Percentiles rank a stretch among this genome's conserved stretches.
These are phyloP conservation scores for Dictyostelium intermedium DNA, from an alignment of 78 protist genomes.

Conservation along the genomic window DNA sequence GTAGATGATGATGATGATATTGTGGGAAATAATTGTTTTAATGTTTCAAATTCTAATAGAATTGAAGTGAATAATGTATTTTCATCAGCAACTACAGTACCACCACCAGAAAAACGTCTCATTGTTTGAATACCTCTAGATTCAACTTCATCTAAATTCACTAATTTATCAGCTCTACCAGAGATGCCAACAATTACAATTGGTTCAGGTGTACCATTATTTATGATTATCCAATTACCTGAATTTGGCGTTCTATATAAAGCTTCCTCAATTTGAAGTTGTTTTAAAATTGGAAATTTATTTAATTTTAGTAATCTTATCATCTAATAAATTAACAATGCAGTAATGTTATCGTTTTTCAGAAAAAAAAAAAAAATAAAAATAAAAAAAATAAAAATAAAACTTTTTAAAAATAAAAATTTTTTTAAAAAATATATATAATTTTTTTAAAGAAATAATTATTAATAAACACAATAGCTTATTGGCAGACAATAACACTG, in stretches of 20 bases:
- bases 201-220: constrained; percentile 62
- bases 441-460: too few species aligned
- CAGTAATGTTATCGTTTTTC: not conserved
- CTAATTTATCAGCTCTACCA: constrained; percentile 46
- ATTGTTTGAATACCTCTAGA: not conserved
- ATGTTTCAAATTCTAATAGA: constrained; percentile 1
- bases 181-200: constrained; percentile 38
- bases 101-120: constrained; percentile 65
- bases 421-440: too few species aligned
- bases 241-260: constrained; percentile 28
- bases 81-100: constrained; percentile 56
- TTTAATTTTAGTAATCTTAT: constrained; percentile 25
- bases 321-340: not conserved
- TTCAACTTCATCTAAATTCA: constrained; percentile 9
- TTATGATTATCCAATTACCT: constrained; percentile 61
- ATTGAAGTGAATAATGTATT: constrained; percentile 32
- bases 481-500: too few species aligned
- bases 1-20: not conserved
- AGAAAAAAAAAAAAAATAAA: not conserved
- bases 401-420: not conserved
- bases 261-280: constrained; percentile 56
- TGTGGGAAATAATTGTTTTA: not conserved
- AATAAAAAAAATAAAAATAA: not conserved
- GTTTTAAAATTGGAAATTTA: constrained; percentile 35
- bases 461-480: too few species aligned